Evolutionary conservation across 192 early-diverging fungal species (phyloP).

Genomic region (Endogone sp.): DNA sequence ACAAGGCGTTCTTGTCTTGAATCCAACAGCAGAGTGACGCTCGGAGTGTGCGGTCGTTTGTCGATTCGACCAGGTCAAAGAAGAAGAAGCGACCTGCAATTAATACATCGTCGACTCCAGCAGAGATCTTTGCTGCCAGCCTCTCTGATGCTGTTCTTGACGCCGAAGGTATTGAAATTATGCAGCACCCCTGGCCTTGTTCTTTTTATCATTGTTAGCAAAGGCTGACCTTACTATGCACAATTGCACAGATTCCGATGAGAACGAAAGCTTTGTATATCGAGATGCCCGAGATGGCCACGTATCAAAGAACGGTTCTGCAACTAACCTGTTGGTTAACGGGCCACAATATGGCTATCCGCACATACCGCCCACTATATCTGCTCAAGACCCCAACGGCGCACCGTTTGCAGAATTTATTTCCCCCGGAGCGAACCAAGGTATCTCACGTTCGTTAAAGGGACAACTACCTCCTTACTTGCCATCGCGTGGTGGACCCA

Average conservation of each 20-base stretch:
- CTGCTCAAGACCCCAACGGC: conserved; percentile 8
- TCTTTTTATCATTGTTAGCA: no score
- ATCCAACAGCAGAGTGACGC: conserved; percentile 10
- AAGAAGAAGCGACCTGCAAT: conserved; percentile 17
- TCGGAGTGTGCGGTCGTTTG: conserved; percentile 17
- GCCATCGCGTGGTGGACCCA: conserved; percentile 16
- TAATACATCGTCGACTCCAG: conserved; percentile 18
- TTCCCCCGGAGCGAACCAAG: conserved; percentile 3
- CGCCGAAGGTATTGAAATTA: conserved; percentile 19
- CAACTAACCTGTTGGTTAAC: background rate
- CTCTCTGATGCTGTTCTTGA: conserved; percentile 31
- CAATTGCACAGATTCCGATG: conserved; percentile 27
- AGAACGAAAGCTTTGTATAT: conserved; percentile 27
- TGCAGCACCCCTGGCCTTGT: no score
- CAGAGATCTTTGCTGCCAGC: conserved; percentile 33
- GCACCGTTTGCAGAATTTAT: conserved; percentile 5
- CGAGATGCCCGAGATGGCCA: conserved; percentile 8
- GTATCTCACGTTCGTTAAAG: conserved; percentile 4
- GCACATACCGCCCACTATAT: background rate
- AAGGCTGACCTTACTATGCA: background rate
- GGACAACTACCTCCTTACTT: background rate
- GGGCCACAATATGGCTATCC: no score
- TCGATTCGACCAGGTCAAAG: conserved; percentile 22
- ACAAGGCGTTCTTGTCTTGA: background rate
- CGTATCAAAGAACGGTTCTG: background rate